phyloP scores from a whole-genome alignment of 768 basidiomycete species.

The Xerocomellus amylosporus region DNA sequence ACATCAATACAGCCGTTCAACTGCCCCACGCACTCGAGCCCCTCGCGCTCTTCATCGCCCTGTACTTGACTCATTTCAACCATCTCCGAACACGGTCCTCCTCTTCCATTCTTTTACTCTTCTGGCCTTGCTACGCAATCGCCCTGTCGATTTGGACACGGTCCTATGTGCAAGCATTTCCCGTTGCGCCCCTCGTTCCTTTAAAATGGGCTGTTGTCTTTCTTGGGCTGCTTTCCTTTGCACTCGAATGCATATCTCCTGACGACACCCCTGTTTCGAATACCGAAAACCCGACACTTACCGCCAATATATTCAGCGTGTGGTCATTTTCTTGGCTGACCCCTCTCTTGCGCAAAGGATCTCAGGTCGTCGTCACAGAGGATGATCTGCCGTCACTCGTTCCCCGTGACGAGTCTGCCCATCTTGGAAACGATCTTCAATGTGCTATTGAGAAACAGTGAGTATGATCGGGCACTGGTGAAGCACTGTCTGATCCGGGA shows the following conservation, averaged over 20 bases:
- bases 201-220: slow-evolving; percentile 43
- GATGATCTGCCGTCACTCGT: slow-evolving; percentile 78
- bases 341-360: slow-evolving; percentile 68
- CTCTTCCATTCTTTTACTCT: slow-evolving; percentile 70
- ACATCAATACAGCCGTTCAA: slow-evolving; percentile 38
- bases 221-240: slow-evolving; percentile 54
- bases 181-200: slow-evolving; percentile 36
- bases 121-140: slow-evolving; percentile 69
- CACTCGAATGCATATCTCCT: slow-evolving; percentile 69
- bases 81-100: slow-evolving; percentile 69
- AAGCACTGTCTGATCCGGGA: neutral
- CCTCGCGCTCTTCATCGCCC: slow-evolving; percentile 46
- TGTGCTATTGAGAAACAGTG: slow-evolving; percentile 62
- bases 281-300: slow-evolving; percentile 65
- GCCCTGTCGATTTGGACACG: slow-evolving; percentile 56
- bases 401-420: slow-evolving; percentile 62
- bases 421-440: slow-evolving; percentile 63
- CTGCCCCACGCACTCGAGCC: slow-evolving; percentile 59
- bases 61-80: slow-evolving; percentile 58
- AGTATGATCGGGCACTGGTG: slow-evolving; percentile 20
- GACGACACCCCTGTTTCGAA: slow-evolving; percentile 44
- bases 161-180: slow-evolving; percentile 41
- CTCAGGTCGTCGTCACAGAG: slow-evolving; percentile 67
- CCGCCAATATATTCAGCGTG: slow-evolving; percentile 75
- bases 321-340: slow-evolving; percentile 90